These are phyloP conservation scores for Excoecaria cochinchinensis DNA, from an alignment of 345 rosid species.

Conservation along the genomic window DNA sequence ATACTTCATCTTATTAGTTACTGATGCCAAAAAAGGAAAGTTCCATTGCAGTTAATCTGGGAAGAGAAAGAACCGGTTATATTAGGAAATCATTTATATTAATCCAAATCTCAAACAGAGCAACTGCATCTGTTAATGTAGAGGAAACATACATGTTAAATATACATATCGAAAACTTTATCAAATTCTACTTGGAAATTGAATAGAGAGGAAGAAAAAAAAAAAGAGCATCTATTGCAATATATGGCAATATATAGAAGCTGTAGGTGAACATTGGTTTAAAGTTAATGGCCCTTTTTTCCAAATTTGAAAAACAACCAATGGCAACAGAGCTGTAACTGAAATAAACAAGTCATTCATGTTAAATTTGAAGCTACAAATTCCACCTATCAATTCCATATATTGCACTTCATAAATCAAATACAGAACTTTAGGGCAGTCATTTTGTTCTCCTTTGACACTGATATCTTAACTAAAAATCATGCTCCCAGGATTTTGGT, in stretches of 20 bases:
- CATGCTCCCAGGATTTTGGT: neutral
- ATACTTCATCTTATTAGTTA: conserved; percentile 8
- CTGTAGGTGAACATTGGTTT: no score
- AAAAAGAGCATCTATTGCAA: neutral
- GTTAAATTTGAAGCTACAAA: neutral
- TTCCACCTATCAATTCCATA: neutral
- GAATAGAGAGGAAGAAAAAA: neutral
- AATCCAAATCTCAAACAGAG: neutral
- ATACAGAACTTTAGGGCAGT: neutral
- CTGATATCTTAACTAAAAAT: neutral
- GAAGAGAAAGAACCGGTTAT: conserved; percentile 1
- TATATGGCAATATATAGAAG: no score
- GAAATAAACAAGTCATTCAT: neutral
- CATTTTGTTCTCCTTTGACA: neutral
- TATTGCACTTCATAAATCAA: neutral
- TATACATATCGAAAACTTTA: conserved; percentile 16
- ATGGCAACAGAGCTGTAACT: neutral
- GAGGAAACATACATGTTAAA: neutral
- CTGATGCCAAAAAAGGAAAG: conserved; percentile 4
- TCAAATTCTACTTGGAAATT: conserved; percentile 1
- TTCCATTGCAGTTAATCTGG: conserved; percentile 22
- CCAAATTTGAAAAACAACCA: neutral
- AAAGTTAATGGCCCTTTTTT: no score
- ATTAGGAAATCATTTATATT: conserved; percentile 1
- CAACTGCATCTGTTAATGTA: neutral